phyloP scores from a whole-genome alignment of 2,329 filamentous ascomycete species.

The Botrytis paeoniae region DNA sequence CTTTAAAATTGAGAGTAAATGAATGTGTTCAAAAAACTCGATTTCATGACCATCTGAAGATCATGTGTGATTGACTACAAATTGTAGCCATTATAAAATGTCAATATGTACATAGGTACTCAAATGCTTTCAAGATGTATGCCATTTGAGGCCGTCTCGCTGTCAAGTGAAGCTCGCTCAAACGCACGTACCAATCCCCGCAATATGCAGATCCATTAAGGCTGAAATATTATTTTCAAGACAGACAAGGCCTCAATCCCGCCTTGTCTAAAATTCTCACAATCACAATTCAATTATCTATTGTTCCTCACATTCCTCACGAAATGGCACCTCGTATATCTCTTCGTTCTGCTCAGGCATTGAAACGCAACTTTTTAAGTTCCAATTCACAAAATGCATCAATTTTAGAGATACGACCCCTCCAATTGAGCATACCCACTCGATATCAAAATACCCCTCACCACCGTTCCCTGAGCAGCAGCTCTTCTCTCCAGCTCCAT shows the following conservation, averaged over 20 bases:
- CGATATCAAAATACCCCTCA: neutral
- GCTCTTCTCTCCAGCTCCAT: constrained; percentile 21
- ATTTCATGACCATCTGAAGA: neutral
- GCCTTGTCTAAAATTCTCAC: constrained; percentile 20
- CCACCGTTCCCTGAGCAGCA: neutral
- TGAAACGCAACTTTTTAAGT: neutral
- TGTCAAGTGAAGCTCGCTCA: neutral
- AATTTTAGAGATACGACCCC: neutral
- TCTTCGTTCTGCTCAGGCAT: neutral
- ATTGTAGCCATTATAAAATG: neutral
- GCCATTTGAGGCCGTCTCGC: neutral
- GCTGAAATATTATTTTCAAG: constrained; percentile 16
- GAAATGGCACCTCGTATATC: constrained; percentile 5
- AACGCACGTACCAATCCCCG: neutral
- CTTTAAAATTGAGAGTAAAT: neutral
- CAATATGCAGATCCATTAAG: constrained; percentile 16
- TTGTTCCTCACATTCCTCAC: neutral
- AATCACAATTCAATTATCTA: neutral
- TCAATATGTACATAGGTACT: neutral
- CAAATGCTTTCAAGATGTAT: neutral
- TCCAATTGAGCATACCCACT: neutral
- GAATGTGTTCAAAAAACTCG: neutral
- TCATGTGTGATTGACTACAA: neutral
- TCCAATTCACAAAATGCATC: constrained; percentile 1
- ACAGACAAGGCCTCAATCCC: constrained; percentile 24